phyloP scores from a whole-genome alignment of 2,329 filamentous ascomycete genomes.

The Tolypocladium paradoxum region DNA sequence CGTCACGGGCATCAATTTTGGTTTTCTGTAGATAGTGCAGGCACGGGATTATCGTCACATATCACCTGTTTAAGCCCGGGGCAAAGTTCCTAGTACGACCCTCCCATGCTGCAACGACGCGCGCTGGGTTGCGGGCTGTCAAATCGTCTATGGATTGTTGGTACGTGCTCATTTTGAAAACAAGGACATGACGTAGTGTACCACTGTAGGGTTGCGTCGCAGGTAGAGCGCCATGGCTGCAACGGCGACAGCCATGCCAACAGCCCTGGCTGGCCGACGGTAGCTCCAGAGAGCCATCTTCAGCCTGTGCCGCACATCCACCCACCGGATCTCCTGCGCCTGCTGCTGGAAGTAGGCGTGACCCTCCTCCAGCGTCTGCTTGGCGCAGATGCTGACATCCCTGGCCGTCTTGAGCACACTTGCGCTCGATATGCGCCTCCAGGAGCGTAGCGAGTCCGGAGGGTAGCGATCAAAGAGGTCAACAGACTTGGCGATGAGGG shows the following conservation, averaged over 20 bases:
- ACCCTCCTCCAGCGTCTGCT: conserved; percentile 56
- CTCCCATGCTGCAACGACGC: not conserved
- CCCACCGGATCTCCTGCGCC: conserved; percentile 56
- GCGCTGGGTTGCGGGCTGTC: too few species aligned
- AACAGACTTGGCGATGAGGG: conserved; percentile 56
- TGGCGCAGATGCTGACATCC: conserved; percentile 33
- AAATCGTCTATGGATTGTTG: not conserved
- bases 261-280: conserved; percentile 49
- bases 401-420: conserved; percentile 82
- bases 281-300: conserved; percentile 46
- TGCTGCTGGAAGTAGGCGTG: conserved; percentile 59
- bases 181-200: conserved; percentile 15
- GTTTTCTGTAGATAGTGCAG: not conserved
- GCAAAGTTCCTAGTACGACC: not conserved
- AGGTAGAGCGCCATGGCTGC: conserved; percentile 60
- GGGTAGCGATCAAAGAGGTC: conserved; percentile 55
- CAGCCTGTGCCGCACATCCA: conserved; percentile 34
- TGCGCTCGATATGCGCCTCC: conserved; percentile 59
- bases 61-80: not conserved
- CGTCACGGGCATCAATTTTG: not conserved
- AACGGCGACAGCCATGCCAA: conserved; percentile 55
- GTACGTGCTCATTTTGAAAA: conserved; percentile 10
- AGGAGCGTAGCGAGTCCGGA: conserved; percentile 60
- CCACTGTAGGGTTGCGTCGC: conserved; percentile 32
- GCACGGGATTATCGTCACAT: not conserved